These are phyloP conservation scores for Theobroma cacao DNA, from an alignment of 345 rosid species.

Conservation along the genomic window DNA sequence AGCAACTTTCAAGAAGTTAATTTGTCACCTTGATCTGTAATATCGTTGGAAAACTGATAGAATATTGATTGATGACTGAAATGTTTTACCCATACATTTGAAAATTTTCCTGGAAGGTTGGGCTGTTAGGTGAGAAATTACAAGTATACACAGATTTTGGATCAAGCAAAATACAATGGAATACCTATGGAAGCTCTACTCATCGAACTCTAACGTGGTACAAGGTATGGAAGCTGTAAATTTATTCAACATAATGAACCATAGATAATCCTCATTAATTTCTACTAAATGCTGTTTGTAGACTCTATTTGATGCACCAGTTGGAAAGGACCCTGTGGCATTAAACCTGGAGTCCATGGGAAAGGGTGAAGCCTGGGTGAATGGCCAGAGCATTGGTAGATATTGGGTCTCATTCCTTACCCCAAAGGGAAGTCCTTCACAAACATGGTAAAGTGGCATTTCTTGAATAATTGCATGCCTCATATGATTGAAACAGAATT, in stretches of 20 bases:
- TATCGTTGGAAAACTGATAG: background rate
- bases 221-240: slow-evolving; percentile 41
- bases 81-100: background rate
- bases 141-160: slow-evolving; percentile 35
- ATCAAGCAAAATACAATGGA: slow-evolving; percentile 37
- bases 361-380: slow-evolving; percentile 85
- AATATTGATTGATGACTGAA: background rate
- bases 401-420: slow-evolving; percentile 69
- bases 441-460: slow-evolving; percentile 41
- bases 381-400: slow-evolving; percentile 77
- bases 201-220: slow-evolving; percentile 48
- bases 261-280: background rate
- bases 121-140: slow-evolving; percentile 48
- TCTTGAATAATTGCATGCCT: background rate
- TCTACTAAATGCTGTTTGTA: slow-evolving; percentile 13
- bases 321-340: slow-evolving; percentile 54
- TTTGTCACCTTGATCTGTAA: background rate
- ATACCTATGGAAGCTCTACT: slow-evolving; percentile 13
- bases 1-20: background rate
- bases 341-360: slow-evolving; percentile 72
- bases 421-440: slow-evolving; percentile 55
- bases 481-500: too few relatives aligned
- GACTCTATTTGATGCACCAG: slow-evolving; percentile 63
- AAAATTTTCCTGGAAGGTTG: slow-evolving; percentile 33
- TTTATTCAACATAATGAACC: background rate